A percentile compares a stretch with the other conserved stretches of the same genome.
Conservation (phyloP, 345 rosid species). For the Eucalyptus guilfoylei region DNA sequence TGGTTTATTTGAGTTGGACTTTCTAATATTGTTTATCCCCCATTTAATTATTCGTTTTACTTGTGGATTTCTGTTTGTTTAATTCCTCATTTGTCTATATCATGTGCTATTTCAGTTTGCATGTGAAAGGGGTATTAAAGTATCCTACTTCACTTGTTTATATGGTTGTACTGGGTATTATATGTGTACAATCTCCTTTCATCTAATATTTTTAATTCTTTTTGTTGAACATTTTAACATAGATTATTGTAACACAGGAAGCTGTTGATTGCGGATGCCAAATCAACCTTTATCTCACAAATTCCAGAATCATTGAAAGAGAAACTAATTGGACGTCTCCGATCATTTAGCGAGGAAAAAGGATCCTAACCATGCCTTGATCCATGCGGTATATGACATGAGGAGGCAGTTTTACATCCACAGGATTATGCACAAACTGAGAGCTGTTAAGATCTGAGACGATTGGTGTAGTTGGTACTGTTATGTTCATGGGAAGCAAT, state of each 20-base stretch:
- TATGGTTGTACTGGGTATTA: neutral
- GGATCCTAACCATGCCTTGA: neutral
- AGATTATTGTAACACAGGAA: slow-evolving; percentile 29
- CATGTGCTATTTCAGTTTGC: neutral
- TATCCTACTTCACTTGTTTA: neutral
- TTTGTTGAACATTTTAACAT: neutral
- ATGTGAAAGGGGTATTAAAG: neutral
- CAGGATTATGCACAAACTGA: neutral
- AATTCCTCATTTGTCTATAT: neutral
- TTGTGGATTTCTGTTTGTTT: neutral
- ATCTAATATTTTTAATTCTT: neutral
- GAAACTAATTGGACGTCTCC: slow-evolving; percentile 42
- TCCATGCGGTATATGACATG: neutral
- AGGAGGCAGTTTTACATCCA: neutral
- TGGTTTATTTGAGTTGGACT: neutral
- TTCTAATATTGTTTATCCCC: neutral
- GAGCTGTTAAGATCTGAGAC: neutral
- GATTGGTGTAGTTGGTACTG: neutral
- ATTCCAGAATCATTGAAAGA: slow-evolving; percentile 72
- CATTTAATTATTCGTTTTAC: neutral
- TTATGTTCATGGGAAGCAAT: neutral
- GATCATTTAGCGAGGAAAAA: slow-evolving; percentile 30
- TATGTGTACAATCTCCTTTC: neutral
- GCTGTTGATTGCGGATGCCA: slow-evolving; percentile 58
- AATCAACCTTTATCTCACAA: slow-evolving; percentile 30